Evolutionary conservation across 768 basidiomycete genomes (phyloP).

Genomic region (Tricholomella constricta): DNA sequence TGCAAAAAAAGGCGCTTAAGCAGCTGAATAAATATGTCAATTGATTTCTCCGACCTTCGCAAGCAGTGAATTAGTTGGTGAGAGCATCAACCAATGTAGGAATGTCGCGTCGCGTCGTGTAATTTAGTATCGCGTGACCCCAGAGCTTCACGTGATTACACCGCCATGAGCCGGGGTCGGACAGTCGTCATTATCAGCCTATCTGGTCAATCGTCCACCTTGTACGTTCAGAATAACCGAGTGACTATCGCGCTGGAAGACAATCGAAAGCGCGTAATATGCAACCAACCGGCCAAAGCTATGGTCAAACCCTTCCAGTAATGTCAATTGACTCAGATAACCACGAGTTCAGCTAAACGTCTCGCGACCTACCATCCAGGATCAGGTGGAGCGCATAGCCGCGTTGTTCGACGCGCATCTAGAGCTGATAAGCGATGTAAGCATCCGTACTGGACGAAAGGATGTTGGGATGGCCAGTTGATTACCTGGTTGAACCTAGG

Average conservation of each 20-base stretch:
- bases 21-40: no score
- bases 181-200: no score
- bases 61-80: no score
- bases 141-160: background rate
- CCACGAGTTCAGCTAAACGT: background rate
- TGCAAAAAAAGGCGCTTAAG: no score
- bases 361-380: conserved; percentile 41
- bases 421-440: conserved; percentile 65
- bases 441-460: conserved; percentile 18
- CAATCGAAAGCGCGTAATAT: background rate
- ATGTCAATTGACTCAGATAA: conserved; percentile 17
- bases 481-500: conserved; percentile 41
- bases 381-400: conserved; percentile 70
- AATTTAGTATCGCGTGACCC: background rate
- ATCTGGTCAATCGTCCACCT: no score
- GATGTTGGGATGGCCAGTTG: background rate
- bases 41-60: no score
- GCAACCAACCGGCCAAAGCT: conserved; percentile 34
- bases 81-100: no score
- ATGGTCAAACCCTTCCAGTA: conserved; percentile 60
- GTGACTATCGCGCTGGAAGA: background rate
- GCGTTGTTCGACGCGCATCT: conserved; percentile 63
- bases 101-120: background rate
- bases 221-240: no score
- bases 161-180: background rate